Percentiles rank a stretch among this genome's conserved stretches.
phyloP scores from a whole-genome alignment of 306 rosid species.

The Psophocarpus tetragonolobus region DNA sequence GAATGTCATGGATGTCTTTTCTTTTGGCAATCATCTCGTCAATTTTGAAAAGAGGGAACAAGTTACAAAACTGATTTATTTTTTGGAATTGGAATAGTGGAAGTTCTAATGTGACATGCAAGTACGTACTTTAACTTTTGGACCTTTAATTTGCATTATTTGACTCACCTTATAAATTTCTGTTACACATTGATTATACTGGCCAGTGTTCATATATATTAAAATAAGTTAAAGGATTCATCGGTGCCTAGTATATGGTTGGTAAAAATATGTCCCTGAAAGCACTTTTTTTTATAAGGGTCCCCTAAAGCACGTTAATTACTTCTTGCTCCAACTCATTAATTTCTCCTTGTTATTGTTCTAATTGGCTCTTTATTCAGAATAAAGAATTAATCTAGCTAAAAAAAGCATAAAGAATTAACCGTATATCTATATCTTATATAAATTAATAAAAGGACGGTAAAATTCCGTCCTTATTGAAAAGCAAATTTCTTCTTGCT shows the following conservation, averaged over 20 bases:
- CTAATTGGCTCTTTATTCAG: not conserved
- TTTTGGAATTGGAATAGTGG: slow-evolving; percentile 16
- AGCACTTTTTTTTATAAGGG: too few relatives aligned
- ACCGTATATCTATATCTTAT: not conserved
- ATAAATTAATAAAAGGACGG: not conserved
- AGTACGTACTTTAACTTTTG: slow-evolving; percentile 35
- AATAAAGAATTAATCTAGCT: not conserved
- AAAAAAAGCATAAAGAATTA: not conserved
- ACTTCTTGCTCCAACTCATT: not conserved
- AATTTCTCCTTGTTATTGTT: not conserved
- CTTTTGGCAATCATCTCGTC: slow-evolving; percentile 27
- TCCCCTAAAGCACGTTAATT: not conserved
- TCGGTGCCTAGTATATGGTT: not conserved
- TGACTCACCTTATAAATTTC: not conserved
- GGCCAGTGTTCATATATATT: not conserved
- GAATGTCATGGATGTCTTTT: slow-evolving; percentile 23
- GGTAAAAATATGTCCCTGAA: not conserved
- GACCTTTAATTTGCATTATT: slow-evolving; percentile 32
- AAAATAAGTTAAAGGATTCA: not conserved
- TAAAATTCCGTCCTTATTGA: not conserved
- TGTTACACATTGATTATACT: not conserved
- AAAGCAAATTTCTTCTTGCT: slow-evolving; percentile 5
- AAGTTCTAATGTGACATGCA: slow-evolving; percentile 31
- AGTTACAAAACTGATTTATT: not conserved
- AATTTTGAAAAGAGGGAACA: slow-evolving; percentile 20